Evolutionary conservation across 495 filamentous ascomycete species (phyloP), one percentile per base, ranked within the genome.

Genomic region (Cercophora samala): DNA sequence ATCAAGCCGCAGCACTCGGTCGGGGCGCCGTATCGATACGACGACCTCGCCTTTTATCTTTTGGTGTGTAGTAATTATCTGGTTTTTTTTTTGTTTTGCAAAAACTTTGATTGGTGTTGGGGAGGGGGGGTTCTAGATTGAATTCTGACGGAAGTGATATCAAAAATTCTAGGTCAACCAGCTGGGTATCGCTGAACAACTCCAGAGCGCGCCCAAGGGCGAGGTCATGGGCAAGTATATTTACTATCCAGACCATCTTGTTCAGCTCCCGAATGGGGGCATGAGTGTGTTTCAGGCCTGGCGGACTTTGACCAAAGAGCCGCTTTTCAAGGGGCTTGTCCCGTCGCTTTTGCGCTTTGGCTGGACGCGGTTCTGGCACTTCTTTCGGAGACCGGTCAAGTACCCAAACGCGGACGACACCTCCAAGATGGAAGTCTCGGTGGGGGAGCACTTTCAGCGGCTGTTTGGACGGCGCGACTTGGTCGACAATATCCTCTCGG

Each of bases 211-310:
- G 70, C 32, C 80, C 81, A 1, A 80, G 79, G 0, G 84, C 83
- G 66, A 60, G 5, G 81, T 86, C 15, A 73, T 73, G 62, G 89
- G 89, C 68, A 89, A 92, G n/a, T 99, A 85, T 74, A 84, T 99
- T 60, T 98, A 97, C 82, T 97, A 96, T 71, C 92, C 93, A 4
- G 91, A 97, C 73, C 92, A 88, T 71, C 85, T 99, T 26, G 91
- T 95, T 55, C 52, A 69, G 94, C 68, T 92, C 91, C 18, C 76
- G 77, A n/a, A 9, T 13, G 8, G 79, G 2, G 54, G 74, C 62
- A 19, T 62, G 11, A 23, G 61, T 18, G 62, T 64, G 0, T 5
- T 66, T 53, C 51, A 53, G 32, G 55, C 64, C 6, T 21, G 66
- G 29, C 11, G 1, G 24, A 52, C 58, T 18, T 15, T 68, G 4